Percentiles rank a stretch among this genome's conserved stretches.
These are phyloP conservation scores for Collybia sp. DNA, from an alignment of 768 basidiomycete species.

Conservation along the genomic window DNA sequence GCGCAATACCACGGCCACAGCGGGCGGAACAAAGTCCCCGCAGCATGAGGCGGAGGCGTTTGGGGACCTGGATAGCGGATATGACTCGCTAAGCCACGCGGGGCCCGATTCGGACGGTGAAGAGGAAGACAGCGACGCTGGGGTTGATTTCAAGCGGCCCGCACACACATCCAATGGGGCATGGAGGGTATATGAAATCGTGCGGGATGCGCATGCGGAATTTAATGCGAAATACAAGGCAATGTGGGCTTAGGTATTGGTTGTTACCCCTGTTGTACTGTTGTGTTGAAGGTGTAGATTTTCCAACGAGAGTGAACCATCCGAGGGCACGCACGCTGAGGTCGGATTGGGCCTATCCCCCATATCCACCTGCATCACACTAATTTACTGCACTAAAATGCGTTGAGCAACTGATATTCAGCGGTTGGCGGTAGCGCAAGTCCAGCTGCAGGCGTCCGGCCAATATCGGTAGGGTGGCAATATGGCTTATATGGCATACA, in stretches of 20 bases:
- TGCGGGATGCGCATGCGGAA: slow-evolving; percentile 36
- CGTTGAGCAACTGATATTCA: too few species aligned
- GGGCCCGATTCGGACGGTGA: slow-evolving; percentile 12
- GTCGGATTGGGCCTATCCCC: too few species aligned
- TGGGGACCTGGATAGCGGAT: slow-evolving; percentile 18
- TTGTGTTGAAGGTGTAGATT: too few species aligned
- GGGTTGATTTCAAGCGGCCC: slow-evolving; percentile 23
- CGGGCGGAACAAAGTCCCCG: slow-evolving; percentile 8
- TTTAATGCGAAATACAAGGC: slow-evolving; percentile 57
- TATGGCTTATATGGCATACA: too few species aligned
- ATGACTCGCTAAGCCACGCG: slow-evolving; percentile 17
- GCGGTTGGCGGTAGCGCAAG: too few species aligned
- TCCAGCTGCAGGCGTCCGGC: too few species aligned
- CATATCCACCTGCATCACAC: too few species aligned
- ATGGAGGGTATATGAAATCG: slow-evolving; percentile 52
- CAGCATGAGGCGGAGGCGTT: slow-evolving; percentile 13
- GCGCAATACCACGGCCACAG: not conserved
- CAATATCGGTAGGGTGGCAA: too few species aligned
- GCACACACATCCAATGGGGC: slow-evolving; percentile 37
- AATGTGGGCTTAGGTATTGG: slow-evolving; percentile 48
- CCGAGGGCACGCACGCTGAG: too few species aligned
- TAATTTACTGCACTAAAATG: too few species aligned
- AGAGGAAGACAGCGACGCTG: slow-evolving; percentile 5
- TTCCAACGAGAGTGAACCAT: too few species aligned
- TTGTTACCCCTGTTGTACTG: too few species aligned